Percentiles rank a stretch among this genome's conserved stretches.
phyloP scores from a whole-genome alignment of 2,329 filamentous ascomycete species.

The Pseudogymnoascus sp. region DNA sequence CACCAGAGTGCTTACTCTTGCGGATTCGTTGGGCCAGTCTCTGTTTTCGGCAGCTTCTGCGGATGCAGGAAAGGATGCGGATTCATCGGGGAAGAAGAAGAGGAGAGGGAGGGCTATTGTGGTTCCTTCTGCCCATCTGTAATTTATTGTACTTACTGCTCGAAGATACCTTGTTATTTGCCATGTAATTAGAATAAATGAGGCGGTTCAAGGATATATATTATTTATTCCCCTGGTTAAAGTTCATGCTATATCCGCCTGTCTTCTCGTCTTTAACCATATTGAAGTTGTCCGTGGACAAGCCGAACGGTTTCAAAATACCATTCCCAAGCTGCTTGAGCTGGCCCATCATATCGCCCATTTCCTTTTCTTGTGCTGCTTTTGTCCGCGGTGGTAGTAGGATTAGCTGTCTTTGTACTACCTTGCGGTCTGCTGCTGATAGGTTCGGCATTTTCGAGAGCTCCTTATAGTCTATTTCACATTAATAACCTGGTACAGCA shows the following conservation, averaged over 20 bases:
- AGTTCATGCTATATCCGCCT: slow-evolving; percentile 92
- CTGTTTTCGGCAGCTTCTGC: slow-evolving; percentile 53
- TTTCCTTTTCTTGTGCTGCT: slow-evolving; percentile 74
- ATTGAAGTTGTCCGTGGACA: slow-evolving; percentile 91
- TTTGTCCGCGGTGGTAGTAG: slow-evolving; percentile 62
- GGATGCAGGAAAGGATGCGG: slow-evolving; percentile 39
- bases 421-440: slow-evolving; percentile 54
- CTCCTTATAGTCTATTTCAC: slow-evolving; percentile 57
- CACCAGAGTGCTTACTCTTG: slow-evolving; percentile 68
- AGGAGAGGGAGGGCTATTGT: slow-evolving; percentile 39
- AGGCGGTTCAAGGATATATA: background rate
- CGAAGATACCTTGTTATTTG: background rate
- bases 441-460: slow-evolving; percentile 55
- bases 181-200: background rate
- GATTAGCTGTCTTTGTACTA: slow-evolving; percentile 58
- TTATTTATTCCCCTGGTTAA: slow-evolving; percentile 38
- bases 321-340: slow-evolving; percentile 87
- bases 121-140: slow-evolving; percentile 44
- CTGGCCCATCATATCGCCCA: slow-evolving; percentile 97
- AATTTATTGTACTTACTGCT: slow-evolving; percentile 14
- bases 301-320: slow-evolving; percentile 82
- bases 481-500: background rate
- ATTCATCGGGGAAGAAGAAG: slow-evolving; percentile 39
- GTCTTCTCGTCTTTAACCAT: slow-evolving; percentile 85
- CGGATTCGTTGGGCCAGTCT: slow-evolving; percentile 61